Percentiles rank a stretch among this genome's conserved stretches.
Conservation (phyloP, 2,329 filamentous ascomycete genomes). For the Xylaria digitata region DNA sequence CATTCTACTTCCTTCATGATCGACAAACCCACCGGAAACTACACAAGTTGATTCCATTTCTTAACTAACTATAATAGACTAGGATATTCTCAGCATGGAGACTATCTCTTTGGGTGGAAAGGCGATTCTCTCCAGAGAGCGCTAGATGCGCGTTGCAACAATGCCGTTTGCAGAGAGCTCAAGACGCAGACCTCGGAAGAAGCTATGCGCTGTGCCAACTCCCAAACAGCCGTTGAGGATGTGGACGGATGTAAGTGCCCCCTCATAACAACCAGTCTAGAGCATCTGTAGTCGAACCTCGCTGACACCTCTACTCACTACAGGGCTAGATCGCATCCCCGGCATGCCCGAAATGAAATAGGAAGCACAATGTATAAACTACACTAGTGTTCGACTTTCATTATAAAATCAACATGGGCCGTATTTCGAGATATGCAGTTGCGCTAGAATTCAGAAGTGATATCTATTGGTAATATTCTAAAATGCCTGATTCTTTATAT, state of each 20-base stretch:
- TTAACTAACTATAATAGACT: not conserved
- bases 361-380: not conserved
- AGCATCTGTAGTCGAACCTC: not conserved
- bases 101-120: slow-evolving; percentile 58
- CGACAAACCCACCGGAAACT: not conserved
- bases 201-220: slow-evolving; percentile 45
- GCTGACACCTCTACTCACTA: not conserved
- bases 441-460: too few relatives aligned
- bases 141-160: slow-evolving; percentile 54
- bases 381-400: too few relatives aligned
- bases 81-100: slow-evolving; percentile 50
- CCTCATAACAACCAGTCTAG: not conserved
- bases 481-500: too few relatives aligned
- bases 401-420: too few relatives aligned
- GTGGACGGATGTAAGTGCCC: slow-evolving; percentile 46
- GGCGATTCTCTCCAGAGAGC: slow-evolving; percentile 55
- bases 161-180: slow-evolving; percentile 46
- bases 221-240: slow-evolving; percentile 44
- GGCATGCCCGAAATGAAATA: slow-evolving; percentile 32
- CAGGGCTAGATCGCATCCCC: slow-evolving; percentile 32
- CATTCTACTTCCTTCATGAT: not conserved
- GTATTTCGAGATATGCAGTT: too few relatives aligned
- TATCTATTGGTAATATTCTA: too few relatives aligned
- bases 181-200: slow-evolving; percentile 46
- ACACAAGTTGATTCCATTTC: too few relatives aligned